These are phyloP conservation scores for Termitomyces sp. DNA, from an alignment of 1,284 basidiomycete genomes.

Conservation along the genomic window DNA sequence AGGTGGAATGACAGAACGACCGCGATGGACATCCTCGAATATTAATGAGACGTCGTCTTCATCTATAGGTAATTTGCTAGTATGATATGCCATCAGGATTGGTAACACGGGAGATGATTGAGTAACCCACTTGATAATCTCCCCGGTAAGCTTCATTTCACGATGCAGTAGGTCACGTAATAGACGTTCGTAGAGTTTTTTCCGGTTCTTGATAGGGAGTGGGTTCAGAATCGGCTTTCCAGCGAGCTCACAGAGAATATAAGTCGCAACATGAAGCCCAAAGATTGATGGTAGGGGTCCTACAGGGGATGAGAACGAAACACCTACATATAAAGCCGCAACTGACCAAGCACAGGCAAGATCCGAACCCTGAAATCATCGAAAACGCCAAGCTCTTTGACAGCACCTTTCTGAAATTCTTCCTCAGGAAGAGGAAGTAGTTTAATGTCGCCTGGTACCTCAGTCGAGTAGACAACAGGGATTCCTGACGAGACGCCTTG, in stretches of 20 bases:
- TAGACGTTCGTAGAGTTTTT: slow-evolving; percentile 81
- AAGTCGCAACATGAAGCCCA: slow-evolving; percentile 84
- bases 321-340: not conserved
- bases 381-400: slow-evolving; percentile 88
- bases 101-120: not conserved
- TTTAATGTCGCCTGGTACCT: slow-evolving; percentile 84
- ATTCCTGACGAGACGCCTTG: slow-evolving; percentile 72
- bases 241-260: slow-evolving; percentile 80
- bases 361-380: slow-evolving; percentile 94
- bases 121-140: slow-evolving; percentile 43
- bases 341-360: slow-evolving; percentile 74
- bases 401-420: slow-evolving; percentile 86
- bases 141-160: slow-evolving; percentile 61
- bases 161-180: slow-evolving; percentile 69
- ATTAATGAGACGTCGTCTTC: slow-evolving; percentile 79
- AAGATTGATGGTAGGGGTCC: slow-evolving; percentile 85
- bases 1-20: slow-evolving; percentile 76
- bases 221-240: slow-evolving; percentile 80
- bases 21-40: slow-evolving; percentile 84
- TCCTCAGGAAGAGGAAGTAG: slow-evolving; percentile 89
- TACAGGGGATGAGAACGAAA: slow-evolving; percentile 19
- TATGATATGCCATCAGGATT: not conserved
- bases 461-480: slow-evolving; percentile 95
- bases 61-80: slow-evolving; percentile 70
- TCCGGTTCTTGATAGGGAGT: slow-evolving; percentile 77